These are phyloP conservation scores for Trichoderma citrinoviride DNA, from an alignment of 2,329 filamentous ascomycete genomes.

Conservation along the genomic window DNA sequence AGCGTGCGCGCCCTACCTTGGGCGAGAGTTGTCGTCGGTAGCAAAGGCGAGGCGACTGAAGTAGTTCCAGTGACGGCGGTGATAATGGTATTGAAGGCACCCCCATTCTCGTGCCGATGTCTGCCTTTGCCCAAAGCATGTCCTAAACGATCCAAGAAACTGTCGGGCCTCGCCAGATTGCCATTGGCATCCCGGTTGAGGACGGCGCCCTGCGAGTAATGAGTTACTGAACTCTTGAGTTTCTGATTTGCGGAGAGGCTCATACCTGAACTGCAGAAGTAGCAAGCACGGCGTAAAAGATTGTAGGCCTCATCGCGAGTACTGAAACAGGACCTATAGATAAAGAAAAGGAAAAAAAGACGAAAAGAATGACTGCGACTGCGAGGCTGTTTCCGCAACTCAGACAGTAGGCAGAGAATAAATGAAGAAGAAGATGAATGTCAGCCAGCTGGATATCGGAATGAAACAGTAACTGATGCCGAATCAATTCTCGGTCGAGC, in stretches of 20 bases:
- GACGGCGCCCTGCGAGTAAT: slow-evolving; percentile 17
- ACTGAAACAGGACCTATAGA: not conserved
- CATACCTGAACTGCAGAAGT: slow-evolving; percentile 26
- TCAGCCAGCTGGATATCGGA: slow-evolving; percentile 20
- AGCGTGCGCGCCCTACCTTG: not conserved
- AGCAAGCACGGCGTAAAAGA: slow-evolving; percentile 25
- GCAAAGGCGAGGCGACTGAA: slow-evolving; percentile 28
- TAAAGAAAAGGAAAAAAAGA: not conserved
- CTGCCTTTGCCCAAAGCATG: slow-evolving; percentile 15
- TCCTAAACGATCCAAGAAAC: slow-evolving; percentile 21
- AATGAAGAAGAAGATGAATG: not conserved
- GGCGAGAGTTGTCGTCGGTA: slow-evolving; percentile 33
- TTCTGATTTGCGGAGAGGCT: not conserved
- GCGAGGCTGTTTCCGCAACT: slow-evolving; percentile 29
- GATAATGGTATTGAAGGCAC: slow-evolving; percentile 1
- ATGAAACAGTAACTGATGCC: slow-evolving; percentile 11
- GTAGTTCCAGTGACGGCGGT: slow-evolving; percentile 6
- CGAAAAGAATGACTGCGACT: slow-evolving; percentile 24
- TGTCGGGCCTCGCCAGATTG: slow-evolving; percentile 4
- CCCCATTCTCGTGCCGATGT: not conserved
- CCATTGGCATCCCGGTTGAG: slow-evolving; percentile 8
- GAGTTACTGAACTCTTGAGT: not conserved
- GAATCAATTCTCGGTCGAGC: slow-evolving; percentile 1
- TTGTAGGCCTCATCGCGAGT: slow-evolving; percentile 25
- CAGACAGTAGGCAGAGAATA: slow-evolving; percentile 7